phyloP scores from a whole-genome alignment of 495 filamentous ascomycete species.

The Trichoderma reesei region DNA sequence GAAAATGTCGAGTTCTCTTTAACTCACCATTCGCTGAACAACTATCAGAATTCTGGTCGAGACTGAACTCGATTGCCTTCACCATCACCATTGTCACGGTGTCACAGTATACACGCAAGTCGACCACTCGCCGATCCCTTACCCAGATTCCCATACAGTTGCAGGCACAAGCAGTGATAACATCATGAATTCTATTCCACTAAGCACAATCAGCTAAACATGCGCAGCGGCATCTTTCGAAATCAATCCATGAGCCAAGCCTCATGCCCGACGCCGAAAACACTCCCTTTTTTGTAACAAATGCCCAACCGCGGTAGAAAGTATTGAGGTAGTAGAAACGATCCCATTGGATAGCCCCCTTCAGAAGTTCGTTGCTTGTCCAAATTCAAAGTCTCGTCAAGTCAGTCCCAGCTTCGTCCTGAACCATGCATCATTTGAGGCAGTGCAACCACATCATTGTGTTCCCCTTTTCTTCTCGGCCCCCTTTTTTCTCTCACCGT shows the following conservation, averaged over 20 bases:
- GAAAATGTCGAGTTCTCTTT: no score
- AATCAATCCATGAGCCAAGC: not conserved
- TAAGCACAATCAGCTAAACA: not conserved
- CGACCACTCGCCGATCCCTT: no score
- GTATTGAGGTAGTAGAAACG: not conserved
- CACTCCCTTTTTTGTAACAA: not conserved
- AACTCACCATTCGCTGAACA: no score
- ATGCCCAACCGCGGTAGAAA: not conserved
- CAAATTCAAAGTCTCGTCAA: not conserved
- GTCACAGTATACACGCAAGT: no score
- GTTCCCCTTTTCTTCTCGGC: not conserved
- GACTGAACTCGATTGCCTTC: no score
- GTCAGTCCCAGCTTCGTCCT: not conserved
- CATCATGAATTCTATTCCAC: conserved; percentile 1
- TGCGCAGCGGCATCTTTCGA: not conserved
- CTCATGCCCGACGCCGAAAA: conserved; percentile 4
- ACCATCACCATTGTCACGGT: no score
- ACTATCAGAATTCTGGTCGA: no score
- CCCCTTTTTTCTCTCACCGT: not conserved
- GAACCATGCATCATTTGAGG: not conserved
- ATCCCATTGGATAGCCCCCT: not conserved
- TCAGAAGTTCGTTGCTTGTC: not conserved
- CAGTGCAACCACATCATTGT: not conserved
- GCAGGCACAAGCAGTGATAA: not conserved
- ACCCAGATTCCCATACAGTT: not conserved